Evolutionary conservation across 208 protist genomes (phyloP), one percentile per base, ranked within the genome.

Genomic region (Leptomonas seymouri): DNA sequence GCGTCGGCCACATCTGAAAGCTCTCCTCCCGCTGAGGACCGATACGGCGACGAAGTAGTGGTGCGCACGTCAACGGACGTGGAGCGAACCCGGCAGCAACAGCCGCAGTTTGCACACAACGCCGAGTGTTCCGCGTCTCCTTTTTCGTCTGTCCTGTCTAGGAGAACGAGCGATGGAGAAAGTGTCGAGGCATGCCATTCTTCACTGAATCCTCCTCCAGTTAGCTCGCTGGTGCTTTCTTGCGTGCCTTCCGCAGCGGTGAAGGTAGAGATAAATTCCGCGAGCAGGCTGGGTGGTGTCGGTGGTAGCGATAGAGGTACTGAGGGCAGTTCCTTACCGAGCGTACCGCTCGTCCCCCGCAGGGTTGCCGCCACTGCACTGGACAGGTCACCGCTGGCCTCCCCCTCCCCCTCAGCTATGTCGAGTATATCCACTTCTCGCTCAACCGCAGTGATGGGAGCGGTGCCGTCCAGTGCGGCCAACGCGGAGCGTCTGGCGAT

Each of bases 91-190:
- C 61, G 48, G 5, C 44, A 4, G 23, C 61, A 4, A 18, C 34
- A 3, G 9, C 34, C 3, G 34, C 7, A 12, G 34, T 39, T 39
- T 9, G n/a, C 2, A 1, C 61, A 53, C 30, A 18, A 30, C 46
- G 6, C 9, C n/a, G 45, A 55, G 44, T 44, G 45, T 23, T 67
- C 61, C 2, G 46, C 48, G 15, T 67, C 61, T 0, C 61, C 61
- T 6, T 67, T 67, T n/a, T 65, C 59, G 21, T 67, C 61, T 1
- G 48, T 67, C 30, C 48, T 67, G 27, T 67, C 61, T 1, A 48
- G 30, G 0, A 30, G 30, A 12, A 57, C 46, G 34, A 67, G 61
- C 23, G 46, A 36, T 20, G 46, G 18, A 3, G 61, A 67, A 11
- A 48, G 46, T 48, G 36, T 9, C 9, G 34, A 39, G 34, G 34